Base-by-base conservation (phyloP, 2,329 filamentous ascomycete species). In the Elsinoe australis region DNA sequence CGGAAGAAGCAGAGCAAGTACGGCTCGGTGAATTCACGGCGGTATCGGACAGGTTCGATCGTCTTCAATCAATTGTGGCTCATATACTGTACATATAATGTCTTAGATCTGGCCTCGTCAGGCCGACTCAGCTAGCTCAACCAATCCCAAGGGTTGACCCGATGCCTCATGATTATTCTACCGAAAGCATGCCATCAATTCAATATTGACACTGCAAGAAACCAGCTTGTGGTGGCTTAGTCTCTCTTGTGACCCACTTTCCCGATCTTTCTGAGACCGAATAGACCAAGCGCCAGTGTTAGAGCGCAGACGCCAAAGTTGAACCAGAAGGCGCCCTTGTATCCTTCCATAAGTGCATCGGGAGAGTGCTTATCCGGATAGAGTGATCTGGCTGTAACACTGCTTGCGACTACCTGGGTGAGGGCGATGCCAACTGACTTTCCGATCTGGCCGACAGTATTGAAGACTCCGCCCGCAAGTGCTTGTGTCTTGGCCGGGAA, bases 381-480 rank as follows among this genome's bases (percentile, higher is more conserved):
- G 1, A 22, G 21, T 3, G 54, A 53, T 9, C 51, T 46, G 12
- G 50, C 52, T 3, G 57, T 59, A 35, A 59, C 49, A 50, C 52
- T 53, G 2, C 54, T 53, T 10, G 66, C 68, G 51, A 66, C 64
- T 6, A 69, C 64, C 12, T 60, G 66, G 31, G 55, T 65, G 29
- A 64, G 60, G 1, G 65, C 66, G 9, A 70, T 50, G 2, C 65
- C 64, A 3, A 71, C 59, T 26, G 58, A 59, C 53, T 68, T 67
- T 17, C 69, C 65, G 52, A 71, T 61, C 55, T 73, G 64, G 18
- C 65, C 55, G 35, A 68, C 57, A 0, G 67, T 71, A 47, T 70
- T 71, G 58, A 71, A 71, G 0, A 72, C 69, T 12, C 65, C 68
- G 1, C 69, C 69, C 1, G 67, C 70, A 1, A 72, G 56, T 2